Percentiles rank a stretch among this genome's conserved stretches.
Evolutionary conservation across 2,329 filamentous ascomycete species (phyloP).

Genomic region (Paraphoma sp.): DNA sequence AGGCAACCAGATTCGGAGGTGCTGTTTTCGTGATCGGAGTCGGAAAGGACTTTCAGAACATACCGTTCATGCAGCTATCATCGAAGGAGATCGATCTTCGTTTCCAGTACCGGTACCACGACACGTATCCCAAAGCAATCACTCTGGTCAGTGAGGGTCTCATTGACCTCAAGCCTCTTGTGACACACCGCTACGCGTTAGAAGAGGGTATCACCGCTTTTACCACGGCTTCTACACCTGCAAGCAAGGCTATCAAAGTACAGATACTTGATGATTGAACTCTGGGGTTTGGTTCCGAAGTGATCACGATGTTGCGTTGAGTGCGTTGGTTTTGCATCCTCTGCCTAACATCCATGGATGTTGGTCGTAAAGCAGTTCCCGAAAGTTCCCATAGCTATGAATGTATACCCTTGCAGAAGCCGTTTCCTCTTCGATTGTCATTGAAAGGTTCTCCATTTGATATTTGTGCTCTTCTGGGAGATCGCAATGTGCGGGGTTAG

Average conservation of each 20-base stretch:
- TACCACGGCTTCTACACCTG: constrained; percentile 44
- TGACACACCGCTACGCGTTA: constrained; percentile 47
- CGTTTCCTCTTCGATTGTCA: too few species aligned
- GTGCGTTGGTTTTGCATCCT: too few species aligned
- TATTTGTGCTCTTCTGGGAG: too few species aligned
- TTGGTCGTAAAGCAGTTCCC: too few species aligned
- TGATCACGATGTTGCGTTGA: background rate
- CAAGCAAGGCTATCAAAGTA: constrained; percentile 37
- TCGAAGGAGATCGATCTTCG: constrained; percentile 48
- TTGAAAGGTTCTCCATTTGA: too few species aligned
- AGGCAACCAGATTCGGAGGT: constrained; percentile 45
- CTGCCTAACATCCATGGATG: too few species aligned
- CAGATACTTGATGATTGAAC: constrained; percentile 23
- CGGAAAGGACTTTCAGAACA: constrained; percentile 44
- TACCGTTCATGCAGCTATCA: constrained; percentile 49
- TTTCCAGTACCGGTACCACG: constrained; percentile 50
- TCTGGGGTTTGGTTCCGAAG: background rate
- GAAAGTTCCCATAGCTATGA: too few species aligned
- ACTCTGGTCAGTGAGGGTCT: constrained; percentile 48
- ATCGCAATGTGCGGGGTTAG: too few species aligned
- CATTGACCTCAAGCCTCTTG: constrained; percentile 48
- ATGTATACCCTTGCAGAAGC: too few species aligned
- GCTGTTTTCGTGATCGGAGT: constrained; percentile 47
- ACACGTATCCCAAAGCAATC: constrained; percentile 52
- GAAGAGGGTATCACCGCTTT: constrained; percentile 49